These are phyloP conservation scores for Streptanthus diversifolius DNA, from an alignment of 345 rosid genomes.

Conservation along the genomic window DNA sequence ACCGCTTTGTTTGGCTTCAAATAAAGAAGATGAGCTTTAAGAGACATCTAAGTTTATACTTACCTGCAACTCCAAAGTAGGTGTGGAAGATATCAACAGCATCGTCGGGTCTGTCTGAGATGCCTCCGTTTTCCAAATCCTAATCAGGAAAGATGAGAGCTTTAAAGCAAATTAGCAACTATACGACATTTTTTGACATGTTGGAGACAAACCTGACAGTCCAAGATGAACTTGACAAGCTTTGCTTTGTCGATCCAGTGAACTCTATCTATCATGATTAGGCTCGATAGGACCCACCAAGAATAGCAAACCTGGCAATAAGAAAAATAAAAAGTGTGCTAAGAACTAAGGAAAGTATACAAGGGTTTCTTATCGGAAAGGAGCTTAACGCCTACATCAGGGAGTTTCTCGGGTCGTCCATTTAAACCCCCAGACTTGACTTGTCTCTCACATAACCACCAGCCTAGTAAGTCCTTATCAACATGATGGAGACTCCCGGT, in stretches of 20 bases:
- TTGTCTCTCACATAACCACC: slow-evolving; percentile 97
- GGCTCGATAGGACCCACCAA: slow-evolving; percentile 97
- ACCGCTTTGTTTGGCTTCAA: slow-evolving; percentile 7
- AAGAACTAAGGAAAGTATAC: not conserved
- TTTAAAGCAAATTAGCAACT: not conserved
- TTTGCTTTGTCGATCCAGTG: slow-evolving; percentile 80
- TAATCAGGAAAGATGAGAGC: slow-evolving; percentile 19
- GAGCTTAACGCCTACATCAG: slow-evolving; percentile 57
- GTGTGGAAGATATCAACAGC: slow-evolving; percentile 89
- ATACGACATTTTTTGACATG: not conserved
- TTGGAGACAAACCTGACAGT: slow-evolving; percentile 60
- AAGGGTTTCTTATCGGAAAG: not conserved
- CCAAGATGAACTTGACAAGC: slow-evolving; percentile 70
- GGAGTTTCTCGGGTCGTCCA: slow-evolving; percentile 92
- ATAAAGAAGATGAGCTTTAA: not conserved
- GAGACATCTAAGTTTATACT: not conserved
- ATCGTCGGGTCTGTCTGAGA: slow-evolving; percentile 85
- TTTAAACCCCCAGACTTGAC: slow-evolving; percentile 73
- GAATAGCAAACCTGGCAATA: slow-evolving; percentile 71
- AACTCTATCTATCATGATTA: slow-evolving; percentile 81
- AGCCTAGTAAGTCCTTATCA: slow-evolving; percentile 90
- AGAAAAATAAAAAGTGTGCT: slow-evolving; percentile 5
- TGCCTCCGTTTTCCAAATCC: slow-evolving; percentile 84
- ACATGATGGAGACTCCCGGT: slow-evolving; percentile 76
- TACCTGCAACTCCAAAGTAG: slow-evolving; percentile 90